These are phyloP conservation scores for Monosporascus sp. DNA, from an alignment of 2,329 filamentous ascomycete species.

Conservation along the genomic window DNA sequence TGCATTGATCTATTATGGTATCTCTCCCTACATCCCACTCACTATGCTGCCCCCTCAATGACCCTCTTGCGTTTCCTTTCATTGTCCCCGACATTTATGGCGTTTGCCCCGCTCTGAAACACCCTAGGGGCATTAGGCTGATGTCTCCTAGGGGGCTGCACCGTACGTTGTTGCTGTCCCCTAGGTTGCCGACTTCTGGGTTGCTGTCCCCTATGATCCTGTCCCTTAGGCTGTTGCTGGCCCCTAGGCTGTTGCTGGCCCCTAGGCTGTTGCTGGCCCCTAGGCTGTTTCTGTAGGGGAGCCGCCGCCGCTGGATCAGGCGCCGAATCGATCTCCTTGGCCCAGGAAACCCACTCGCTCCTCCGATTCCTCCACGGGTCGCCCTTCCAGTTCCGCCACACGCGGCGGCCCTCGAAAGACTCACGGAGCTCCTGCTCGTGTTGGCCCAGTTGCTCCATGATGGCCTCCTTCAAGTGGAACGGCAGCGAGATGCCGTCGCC, in stretches of 20 bases:
- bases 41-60: background rate
- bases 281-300: too few species aligned
- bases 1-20: background rate
- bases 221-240: too few species aligned
- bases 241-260: too few species aligned
- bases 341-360: slow-evolving; percentile 52
- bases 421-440: slow-evolving; percentile 46
- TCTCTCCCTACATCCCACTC: background rate
- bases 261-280: too few species aligned
- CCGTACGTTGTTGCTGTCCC: too few species aligned
- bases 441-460: slow-evolving; percentile 44
- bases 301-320: slow-evolving; percentile 5
- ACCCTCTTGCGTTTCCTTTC: slow-evolving; percentile 7
- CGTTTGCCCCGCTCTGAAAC: background rate
- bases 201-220: too few species aligned
- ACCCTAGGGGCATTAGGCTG: too few species aligned
- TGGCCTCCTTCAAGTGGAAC: slow-evolving; percentile 52
- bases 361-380: slow-evolving; percentile 50
- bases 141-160: too few species aligned
- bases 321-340: slow-evolving; percentile 42
- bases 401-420: slow-evolving; percentile 49
- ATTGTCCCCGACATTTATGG: background rate
- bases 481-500: slow-evolving; percentile 44
- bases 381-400: slow-evolving; percentile 54
- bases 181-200: too few species aligned